Conservation (phyloP, 2,329 filamentous ascomycete genomes). For the Clonostachys sp. region DNA sequence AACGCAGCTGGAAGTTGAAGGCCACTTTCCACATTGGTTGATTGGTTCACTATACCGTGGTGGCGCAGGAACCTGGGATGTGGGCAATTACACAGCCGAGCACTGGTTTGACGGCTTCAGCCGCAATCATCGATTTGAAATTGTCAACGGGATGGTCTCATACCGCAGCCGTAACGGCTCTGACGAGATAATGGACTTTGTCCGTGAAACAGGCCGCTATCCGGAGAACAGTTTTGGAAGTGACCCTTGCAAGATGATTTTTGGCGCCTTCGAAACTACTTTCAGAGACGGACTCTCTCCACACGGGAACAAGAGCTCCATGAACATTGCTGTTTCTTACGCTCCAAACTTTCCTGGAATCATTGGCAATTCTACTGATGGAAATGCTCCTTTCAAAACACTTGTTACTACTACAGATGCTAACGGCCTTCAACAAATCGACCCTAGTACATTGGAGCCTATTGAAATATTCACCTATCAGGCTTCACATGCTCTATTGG, state of each 20-base stretch:
- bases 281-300: constrained; percentile 38
- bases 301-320: constrained; percentile 56
- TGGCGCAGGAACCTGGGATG: constrained; percentile 6
- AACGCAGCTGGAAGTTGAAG: constrained; percentile 3
- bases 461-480: constrained; percentile 57
- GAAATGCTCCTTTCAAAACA: constrained; percentile 29
- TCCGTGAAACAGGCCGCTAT: constrained; percentile 47
- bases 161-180: constrained; percentile 7
- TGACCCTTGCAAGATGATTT: constrained; percentile 57
- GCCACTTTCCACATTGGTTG: constrained; percentile 5
- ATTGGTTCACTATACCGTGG: constrained; percentile 8
- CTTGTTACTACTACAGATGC: constrained; percentile 56
- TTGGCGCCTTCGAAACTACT: constrained; percentile 47
- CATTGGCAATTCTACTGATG: constrained; percentile 18
- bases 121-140: constrained; percentile 68
- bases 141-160: constrained; percentile 39
- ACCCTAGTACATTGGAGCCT: constrained; percentile 69
- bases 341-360: not conserved
- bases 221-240: constrained; percentile 65
- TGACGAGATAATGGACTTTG: constrained; percentile 5
- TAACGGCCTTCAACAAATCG: constrained; percentile 53
- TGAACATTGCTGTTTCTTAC: constrained; percentile 53
- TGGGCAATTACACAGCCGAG: constrained; percentile 7
- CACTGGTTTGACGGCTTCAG: constrained; percentile 83
- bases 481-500: constrained; percentile 61